phyloP scores from a whole-genome alignment of 1,139 yeast species.

The Pneumocystis wakefieldiae region DNA sequence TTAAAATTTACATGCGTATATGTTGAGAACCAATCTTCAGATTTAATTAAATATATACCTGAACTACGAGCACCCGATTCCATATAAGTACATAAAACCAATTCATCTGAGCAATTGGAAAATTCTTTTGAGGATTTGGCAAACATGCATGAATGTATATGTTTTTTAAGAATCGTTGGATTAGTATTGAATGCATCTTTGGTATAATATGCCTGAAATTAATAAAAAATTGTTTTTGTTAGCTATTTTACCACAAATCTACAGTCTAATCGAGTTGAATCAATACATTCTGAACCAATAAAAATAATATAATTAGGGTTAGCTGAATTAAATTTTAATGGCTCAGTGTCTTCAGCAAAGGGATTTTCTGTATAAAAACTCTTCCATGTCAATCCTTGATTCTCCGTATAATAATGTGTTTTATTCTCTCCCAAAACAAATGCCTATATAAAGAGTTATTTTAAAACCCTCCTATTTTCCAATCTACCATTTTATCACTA shows the following conservation, averaged over 20 bases:
- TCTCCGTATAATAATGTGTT: constrained; percentile 38
- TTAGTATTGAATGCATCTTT: constrained; percentile 37
- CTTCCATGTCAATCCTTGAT: constrained; percentile 46
- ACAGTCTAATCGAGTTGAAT: constrained; percentile 15
- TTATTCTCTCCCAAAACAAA: constrained; percentile 30
- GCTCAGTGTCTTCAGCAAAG: constrained; percentile 18
- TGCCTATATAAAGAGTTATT: constrained; percentile 27
- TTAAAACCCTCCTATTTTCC: background rate
- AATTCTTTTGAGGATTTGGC: constrained; percentile 33
- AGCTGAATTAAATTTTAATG: constrained; percentile 29
- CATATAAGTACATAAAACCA: constrained; percentile 6
- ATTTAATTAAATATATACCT: constrained; percentile 28
- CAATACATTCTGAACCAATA: constrained; percentile 28
- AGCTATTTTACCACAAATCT: constrained; percentile 24
- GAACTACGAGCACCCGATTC: background rate
- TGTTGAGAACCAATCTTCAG: constrained; percentile 43
- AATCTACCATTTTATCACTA: constrained; percentile 21
- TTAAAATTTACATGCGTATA: constrained; percentile 22
- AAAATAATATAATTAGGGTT: constrained; percentile 31
- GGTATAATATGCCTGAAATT: constrained; percentile 31
- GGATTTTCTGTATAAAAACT: constrained; percentile 25
- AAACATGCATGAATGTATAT: constrained; percentile 34
- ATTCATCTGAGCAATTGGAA: constrained; percentile 21
- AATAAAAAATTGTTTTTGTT: background rate
- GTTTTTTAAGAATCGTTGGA: constrained; percentile 25